Evolutionary conservation across 148 eudicot species (phyloP), one percentile per base, ranked within the genome.

Genomic region (Pouteria glomerata): DNA sequence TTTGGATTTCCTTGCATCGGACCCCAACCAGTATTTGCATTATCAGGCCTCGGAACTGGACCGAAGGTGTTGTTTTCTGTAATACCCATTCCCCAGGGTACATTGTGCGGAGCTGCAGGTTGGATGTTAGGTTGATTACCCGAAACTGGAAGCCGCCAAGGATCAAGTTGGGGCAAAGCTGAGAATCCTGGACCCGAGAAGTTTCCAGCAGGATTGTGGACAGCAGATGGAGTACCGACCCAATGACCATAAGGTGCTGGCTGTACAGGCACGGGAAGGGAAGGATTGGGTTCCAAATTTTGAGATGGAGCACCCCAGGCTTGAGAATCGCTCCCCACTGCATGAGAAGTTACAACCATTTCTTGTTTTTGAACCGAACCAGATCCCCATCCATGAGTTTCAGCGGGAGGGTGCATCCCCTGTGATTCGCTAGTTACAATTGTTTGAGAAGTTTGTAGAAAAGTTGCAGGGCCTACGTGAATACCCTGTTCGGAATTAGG

Each of bases 161-260:
- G 74, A 66, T 81, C 83, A 15, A 76, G 70, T 57, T 81, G 75
- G 57, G 72, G 63, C 77, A 73, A 64, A 70, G 66, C 77, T 52
- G 89, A 53, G 53, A 83, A 66, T 71, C 82, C 84, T 39, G 83
- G 78, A 60, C 75, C 73, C 3, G 80, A 26, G 68, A 81, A 76
- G 71, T 75, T 85, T 70, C 83, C 91, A 47, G 79, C 45, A 24
- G 82, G 81, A 68, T 81, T 78, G 71, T 87, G 92, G 50, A 78
- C 88, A n/a, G 77, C 71, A 21, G 79, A 60, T 61, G 83, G 51
- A 74, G 75, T 74, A 67, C 74, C 72, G 53, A 78, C 74, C 98
- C 95, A 94, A n/a, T 82, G 85, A 74, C 76, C 76, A 57, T 86
- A 84, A 34, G 73, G 77, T 52, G 84, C 71, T 23, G 73, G 80